Evolutionary conservation across 2,329 filamentous ascomycete species (phyloP), one percentile per base, ranked within the genome.

Genomic region (Microdochium trichocladiopsis): DNA sequence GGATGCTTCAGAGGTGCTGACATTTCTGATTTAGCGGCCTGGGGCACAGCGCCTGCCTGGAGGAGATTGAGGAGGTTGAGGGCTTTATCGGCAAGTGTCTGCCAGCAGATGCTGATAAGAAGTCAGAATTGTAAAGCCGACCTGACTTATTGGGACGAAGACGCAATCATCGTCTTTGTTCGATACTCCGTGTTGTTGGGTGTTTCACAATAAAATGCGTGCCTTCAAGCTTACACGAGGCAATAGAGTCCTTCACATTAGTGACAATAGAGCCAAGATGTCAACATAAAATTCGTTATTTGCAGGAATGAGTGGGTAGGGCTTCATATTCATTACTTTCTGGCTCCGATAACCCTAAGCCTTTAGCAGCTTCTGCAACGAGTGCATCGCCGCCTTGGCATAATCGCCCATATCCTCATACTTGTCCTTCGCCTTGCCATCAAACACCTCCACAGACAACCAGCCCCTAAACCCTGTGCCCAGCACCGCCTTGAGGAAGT

Each of bases 61-160:
- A 87, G 56, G 93, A 96, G 72, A 82, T 96, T 51, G 82, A 94
- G 56, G 88, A 95, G 60, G 75, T 96, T 18, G 90, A 94, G 70
- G 66, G 61, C 1, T 84, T 81, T 56, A 57, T 85, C 50, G 66
- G 60, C 31, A 64, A 70, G 52, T 69, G 69, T 47, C 68, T 84
- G 50, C 76, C 78, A 4, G 62, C 71, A 1, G 56, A 70, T 50
- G 71, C 60, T 22, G 67, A 71, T 22, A 68, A 69, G 51, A 72
- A 71, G 58, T 60, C 68, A 14, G 70, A 71, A 55, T 59, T 72
- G 51, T 71, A 50, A 59, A 18, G 50, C 3, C 22, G n/a, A n/a
- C n/a, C n/a, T n/a, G n/a, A n/a, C n/a, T n/a, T n/a, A n/a, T 45
- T 45, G 6, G 41, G 21, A 8, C 22, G n/a, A 45, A 18, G 16